Evolutionary conservation across 148 eudicot genomes (phyloP).

Genomic region (Rhododendron williamsianum): DNA sequence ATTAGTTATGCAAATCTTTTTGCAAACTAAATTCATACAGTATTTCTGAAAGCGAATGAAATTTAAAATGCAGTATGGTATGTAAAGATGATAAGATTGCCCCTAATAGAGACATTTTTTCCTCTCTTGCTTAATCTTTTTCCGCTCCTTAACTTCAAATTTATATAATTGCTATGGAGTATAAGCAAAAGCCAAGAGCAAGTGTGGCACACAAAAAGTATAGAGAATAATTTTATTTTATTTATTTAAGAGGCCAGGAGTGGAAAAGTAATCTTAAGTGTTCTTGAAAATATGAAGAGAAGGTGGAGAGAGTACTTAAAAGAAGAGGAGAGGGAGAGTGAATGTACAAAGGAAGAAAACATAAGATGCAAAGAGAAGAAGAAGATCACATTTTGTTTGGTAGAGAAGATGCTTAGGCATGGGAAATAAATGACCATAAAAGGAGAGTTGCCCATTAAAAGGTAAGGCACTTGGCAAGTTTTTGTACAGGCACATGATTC

Average conservation of each 20-base stretch:
- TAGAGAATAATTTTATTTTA: not conserved
- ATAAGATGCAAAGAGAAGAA: not conserved
- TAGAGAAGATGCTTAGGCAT: not conserved
- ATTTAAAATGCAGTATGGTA: not conserved
- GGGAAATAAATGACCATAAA: not conserved
- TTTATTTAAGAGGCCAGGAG: not conserved
- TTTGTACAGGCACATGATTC: not conserved
- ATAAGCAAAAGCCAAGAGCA: not conserved
- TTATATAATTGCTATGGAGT: not conserved
- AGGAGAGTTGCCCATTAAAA: not conserved
- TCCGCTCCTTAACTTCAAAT: not conserved
- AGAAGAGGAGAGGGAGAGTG: not conserved
- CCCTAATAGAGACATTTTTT: not conserved
- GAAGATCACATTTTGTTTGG: not conserved
- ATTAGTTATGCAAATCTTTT: not conserved
- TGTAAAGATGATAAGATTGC: not conserved
- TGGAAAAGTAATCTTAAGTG: not conserved
- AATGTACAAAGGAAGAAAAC: not conserved
- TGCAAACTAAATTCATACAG: not conserved
- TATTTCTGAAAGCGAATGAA: not conserved
- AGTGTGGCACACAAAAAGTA: not conserved
- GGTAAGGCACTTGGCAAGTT: not conserved
- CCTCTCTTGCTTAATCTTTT: not conserved
- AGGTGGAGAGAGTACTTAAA: not conserved
- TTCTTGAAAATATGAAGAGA: not conserved